phyloP scores from a whole-genome alignment of 208 protist genomes.

The Tritrichomonas musculus region DNA sequence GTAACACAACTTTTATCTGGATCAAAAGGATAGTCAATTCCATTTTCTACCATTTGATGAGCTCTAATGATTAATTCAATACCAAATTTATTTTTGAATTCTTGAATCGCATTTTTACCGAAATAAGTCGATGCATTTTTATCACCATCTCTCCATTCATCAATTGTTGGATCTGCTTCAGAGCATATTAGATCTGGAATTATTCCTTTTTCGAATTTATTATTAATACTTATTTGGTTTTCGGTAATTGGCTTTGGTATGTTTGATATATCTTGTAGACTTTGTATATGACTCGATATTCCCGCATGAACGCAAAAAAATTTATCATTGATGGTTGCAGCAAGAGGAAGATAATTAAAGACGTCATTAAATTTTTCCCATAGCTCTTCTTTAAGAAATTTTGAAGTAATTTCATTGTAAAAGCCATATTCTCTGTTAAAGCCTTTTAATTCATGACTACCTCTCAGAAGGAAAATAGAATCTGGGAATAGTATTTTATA shows the following conservation, averaged over 20 bases:
- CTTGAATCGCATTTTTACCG: too few species aligned
- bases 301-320: constrained; percentile 29
- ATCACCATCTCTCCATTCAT: too few species aligned
- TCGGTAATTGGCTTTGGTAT: background rate
- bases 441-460: constrained; percentile 48
- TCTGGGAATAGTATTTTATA: constrained; percentile 45
- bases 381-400: constrained; percentile 69
- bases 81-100: too few species aligned
- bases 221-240: too few species aligned
- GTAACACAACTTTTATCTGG: background rate
- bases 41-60: background rate
- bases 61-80: constrained; percentile 1
- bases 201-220: too few species aligned
- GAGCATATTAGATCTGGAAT: too few species aligned
- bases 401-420: constrained; percentile 57
- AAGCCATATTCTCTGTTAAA: constrained; percentile 44
- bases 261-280: background rate
- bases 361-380: constrained; percentile 2
- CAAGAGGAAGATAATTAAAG: constrained; percentile 22
- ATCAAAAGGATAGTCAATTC: background rate
- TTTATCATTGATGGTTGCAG: constrained; percentile 26
- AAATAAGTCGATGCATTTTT: too few species aligned
- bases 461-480: constrained; percentile 42
- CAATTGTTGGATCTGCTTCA: too few species aligned
- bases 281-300: background rate